Evolutionary conservation across 495 filamentous ascomycete species (phyloP), one percentile per base, ranked within the genome.

Genomic region (Penicillium argentinense): DNA sequence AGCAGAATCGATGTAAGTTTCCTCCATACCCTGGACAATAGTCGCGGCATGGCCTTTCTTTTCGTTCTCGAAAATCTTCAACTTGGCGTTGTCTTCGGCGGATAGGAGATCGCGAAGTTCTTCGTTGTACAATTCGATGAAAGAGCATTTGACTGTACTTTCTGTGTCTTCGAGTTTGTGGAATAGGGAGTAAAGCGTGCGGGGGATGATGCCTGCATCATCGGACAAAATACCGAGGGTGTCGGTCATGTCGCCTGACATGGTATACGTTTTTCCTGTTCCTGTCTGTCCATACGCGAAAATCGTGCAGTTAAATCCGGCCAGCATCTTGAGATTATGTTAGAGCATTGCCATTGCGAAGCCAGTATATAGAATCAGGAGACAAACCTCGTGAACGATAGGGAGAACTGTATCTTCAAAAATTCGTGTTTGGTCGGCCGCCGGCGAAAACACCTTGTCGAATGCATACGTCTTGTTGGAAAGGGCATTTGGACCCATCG

Each of bases 241-340:
- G 51, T 93, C 86, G 8, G 77, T 86, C 86, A 98, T 96, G 60
- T 98, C 91, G 25, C 93, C 93, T 3, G 95, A 95, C 93, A 98
- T 98, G 3, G 93, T 98, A 64, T 98, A 98, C 23, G 93, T 98
- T 68, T 98, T 98, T 42, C 93, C 93, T 1, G 93, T 98, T 21
- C 93, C 93, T 0, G 93, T 98, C 58, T 98, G 93, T 7, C 93
- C 93, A 63, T 98, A 98, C 36, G 93, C 93, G 61, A 98, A 98
- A 45, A 98, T 95, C 6, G 93, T 98, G 64, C 93, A 98, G 63
- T 98, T 98, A 69, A 87, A 97, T n/a, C 93, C 93, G 19, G 81
- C 77, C 17, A 98, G 79, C 81, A 97, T 96, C 91, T 97, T 56
- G 12, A 13, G 4, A 24, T 9, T 19, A 1, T 7, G 16, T 34